phyloP scores from a whole-genome alignment of 176 grass and related monocot genomes.

The Puccinellia tenuiflora region DNA sequence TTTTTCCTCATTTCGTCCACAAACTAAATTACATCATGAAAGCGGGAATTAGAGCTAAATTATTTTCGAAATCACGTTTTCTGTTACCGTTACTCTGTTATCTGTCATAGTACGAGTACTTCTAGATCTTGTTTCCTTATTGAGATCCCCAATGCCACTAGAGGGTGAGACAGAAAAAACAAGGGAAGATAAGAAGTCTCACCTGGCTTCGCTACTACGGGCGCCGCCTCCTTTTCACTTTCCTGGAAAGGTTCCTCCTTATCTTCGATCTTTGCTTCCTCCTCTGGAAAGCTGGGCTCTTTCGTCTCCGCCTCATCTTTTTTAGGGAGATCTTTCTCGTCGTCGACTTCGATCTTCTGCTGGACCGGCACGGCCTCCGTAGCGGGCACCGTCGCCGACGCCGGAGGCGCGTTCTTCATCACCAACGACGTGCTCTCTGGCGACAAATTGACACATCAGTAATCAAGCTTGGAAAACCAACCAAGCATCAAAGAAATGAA shows the following conservation, averaged over 20 bases:
- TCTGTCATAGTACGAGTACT: too few relatives aligned
- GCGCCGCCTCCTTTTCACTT: not conserved
- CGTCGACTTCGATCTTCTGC: not conserved
- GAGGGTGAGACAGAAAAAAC: not conserved
- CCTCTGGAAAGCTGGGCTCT: conserved; percentile 7
- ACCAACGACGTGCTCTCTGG: conserved; percentile 41
- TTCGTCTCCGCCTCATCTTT: not conserved
- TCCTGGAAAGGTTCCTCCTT: not conserved
- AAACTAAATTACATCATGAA: not conserved
- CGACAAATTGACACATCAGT: not conserved
- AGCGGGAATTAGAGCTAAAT: not conserved
- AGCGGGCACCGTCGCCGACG: not conserved
- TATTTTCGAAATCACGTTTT: not conserved
- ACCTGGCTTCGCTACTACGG: conserved; percentile 10
- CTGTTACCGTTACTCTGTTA: not conserved
- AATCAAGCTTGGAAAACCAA: not conserved
- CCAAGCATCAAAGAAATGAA: not conserved
- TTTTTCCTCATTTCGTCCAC: not conserved
- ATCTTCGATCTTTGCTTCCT: not conserved
- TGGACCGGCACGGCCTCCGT: not conserved
- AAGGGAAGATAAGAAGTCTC: not conserved
- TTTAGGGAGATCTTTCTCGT: not conserved
- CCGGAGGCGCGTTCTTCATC: conserved; percentile 16
- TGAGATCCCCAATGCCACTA: not conserved
- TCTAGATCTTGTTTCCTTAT: not conserved